Evolutionary conservation across 768 basidiomycete genomes (phyloP).

Genomic region (Collybia mongolica): DNA sequence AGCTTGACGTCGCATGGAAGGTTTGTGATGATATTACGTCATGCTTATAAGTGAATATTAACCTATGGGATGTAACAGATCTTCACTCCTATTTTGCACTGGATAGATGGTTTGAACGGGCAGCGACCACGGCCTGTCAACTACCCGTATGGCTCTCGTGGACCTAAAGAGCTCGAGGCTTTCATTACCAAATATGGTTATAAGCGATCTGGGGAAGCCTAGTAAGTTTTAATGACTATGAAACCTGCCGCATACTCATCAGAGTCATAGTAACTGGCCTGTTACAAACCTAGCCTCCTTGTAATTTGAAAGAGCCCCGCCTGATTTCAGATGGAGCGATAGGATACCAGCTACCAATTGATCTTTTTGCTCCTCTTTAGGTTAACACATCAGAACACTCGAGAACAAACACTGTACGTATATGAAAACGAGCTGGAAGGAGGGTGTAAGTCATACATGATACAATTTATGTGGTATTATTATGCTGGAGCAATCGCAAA

Average conservation of each 20-base stretch:
- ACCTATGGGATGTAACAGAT: constrained; percentile 47
- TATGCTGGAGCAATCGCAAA: neutral
- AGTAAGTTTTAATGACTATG: constrained; percentile 52
- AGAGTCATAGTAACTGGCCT: constrained; percentile 62
- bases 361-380: too few species aligned
- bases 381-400: too few species aligned
- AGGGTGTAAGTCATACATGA: too few species aligned
- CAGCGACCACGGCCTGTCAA: constrained; percentile 64
- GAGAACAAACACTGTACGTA: too few species aligned
- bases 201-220: constrained; percentile 61
- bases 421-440: too few species aligned
- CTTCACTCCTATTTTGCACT: constrained; percentile 92
- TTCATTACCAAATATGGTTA: constrained; percentile 81
- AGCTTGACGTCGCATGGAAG: constrained; percentile 98
- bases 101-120: constrained; percentile 84
- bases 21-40: constrained; percentile 38
- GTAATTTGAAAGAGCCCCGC: constrained; percentile 24
- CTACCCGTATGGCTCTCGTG: constrained; percentile 94
- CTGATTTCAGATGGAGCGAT: too few species aligned
- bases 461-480: neutral
- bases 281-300: constrained; percentile 63
- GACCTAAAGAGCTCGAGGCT: constrained; percentile 78
- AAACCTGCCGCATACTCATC: too few species aligned
- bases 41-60: constrained; percentile 1
- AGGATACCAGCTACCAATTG: too few species aligned